Base-by-base conservation (phyloP, 768 basidiomycete genomes). In the Daedaleopsis sinensis region DNA sequence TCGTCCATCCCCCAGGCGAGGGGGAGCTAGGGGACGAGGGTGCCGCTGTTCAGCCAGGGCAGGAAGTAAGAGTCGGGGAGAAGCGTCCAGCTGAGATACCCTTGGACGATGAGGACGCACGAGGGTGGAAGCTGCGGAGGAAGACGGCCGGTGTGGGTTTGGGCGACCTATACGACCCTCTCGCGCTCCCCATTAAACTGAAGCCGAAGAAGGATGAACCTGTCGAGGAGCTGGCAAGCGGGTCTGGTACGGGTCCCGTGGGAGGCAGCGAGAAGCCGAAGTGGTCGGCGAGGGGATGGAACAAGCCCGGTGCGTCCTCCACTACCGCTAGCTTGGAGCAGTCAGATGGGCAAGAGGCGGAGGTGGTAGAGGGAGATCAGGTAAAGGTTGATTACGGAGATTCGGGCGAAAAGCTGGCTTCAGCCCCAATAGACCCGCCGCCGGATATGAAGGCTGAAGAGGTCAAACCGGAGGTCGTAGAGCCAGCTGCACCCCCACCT, bases 131-230 rank as follows among this genome's bases (percentile, higher is more conserved):
- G 72, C 69, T 93, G 61, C 80, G 85, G 63, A 87, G 84, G 78
- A 88, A 86, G 76, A 85, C 80, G 0, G 71, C 83, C 47, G 75
- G 72, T 1, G 73, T 79, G 0, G 91, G 89, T 8, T 77, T 92
- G 12, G 92, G 89, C 13, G 89, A 93, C 66, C 83, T 91, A 32
- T 96, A 91, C 65, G 94, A 96, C 71, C 91, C 90, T 4, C 88
- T 86, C 1, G 68, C 85, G 21, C 85, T 93, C 51, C 76, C 84
- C 35, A 82, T 91, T 67, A 86, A 87, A 70, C 64, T 84, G 36
- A 89, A 87, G 74, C 66, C 70, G 61, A 86, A 83, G 76, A 82
- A 81, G 70, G 82, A 84, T 66, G 67, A 32, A 7, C 27, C 65
- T 35, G n/a, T 55, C 1, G 27, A 49, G 15, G 65, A 64, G 7